Conservation (phyloP, 2,329 filamentous ascomycete genomes). For the Truncatella angustata region DNA sequence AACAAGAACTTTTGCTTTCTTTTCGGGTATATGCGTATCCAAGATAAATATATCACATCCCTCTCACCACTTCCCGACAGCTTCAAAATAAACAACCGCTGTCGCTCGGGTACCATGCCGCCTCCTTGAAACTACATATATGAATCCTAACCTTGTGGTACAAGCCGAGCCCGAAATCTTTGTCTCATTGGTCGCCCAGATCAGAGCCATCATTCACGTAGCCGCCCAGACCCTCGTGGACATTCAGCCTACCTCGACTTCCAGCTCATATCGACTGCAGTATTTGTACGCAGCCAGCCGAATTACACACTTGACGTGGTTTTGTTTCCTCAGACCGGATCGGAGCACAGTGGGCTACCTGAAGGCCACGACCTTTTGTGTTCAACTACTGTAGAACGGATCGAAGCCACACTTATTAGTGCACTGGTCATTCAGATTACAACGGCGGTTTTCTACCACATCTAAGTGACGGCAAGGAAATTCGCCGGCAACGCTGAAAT, state of each 20-base stretch:
- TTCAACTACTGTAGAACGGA: not conserved
- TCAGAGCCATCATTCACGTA: too few relatives aligned
- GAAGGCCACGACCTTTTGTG: not conserved
- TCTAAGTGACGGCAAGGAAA: not conserved
- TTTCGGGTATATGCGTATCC: not conserved
- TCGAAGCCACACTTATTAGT: not conserved
- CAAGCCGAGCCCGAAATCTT: not conserved
- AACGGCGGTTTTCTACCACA: not conserved
- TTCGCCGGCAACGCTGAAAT: not conserved
- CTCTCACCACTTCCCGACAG: not conserved
- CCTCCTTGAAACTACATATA: too few relatives aligned
- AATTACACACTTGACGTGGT: too few relatives aligned
- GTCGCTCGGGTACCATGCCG: not conserved
- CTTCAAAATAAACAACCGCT: not conserved
- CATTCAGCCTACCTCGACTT: not conserved
- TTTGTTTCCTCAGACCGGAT: not conserved
- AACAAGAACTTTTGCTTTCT: not conserved
- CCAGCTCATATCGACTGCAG: too few relatives aligned
- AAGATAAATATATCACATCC: conserved; percentile 3
- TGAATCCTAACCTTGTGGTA: too few relatives aligned
- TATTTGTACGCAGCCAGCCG: too few relatives aligned
- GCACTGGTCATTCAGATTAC: not conserved
- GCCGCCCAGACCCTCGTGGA: too few relatives aligned
- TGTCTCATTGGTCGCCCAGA: too few relatives aligned
- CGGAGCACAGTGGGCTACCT: not conserved